Conservation (phyloP, 305 asterid species). For the Solanum hybrid region DNA sequence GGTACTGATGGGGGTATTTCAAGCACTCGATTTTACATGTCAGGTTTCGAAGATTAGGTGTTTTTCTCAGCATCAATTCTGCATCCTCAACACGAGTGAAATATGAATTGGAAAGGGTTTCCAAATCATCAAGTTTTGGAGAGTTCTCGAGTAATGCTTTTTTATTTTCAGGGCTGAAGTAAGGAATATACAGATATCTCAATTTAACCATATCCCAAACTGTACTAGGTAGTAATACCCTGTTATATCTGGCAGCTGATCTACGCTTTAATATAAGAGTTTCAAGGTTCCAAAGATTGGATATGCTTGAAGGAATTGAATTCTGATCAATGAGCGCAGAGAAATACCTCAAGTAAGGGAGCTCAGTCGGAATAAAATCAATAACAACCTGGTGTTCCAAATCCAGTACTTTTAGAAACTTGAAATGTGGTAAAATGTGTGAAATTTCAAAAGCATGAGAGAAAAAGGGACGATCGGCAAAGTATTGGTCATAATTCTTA, state of each 20-base stretch:
- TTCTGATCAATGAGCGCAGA: fast-evolving
- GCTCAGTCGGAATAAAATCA: background rate
- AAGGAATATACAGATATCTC: background rate
- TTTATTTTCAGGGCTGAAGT: background rate
- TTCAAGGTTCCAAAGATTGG: too few relatives aligned
- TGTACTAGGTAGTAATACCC: background rate
- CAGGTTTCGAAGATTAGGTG: too few relatives aligned
- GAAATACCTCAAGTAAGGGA: background rate
- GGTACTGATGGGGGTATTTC: too few relatives aligned
- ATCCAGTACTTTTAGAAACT: background rate
- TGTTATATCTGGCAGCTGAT: too few relatives aligned
- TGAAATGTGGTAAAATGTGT: background rate
- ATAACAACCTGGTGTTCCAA: background rate
- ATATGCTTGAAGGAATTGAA: too few relatives aligned
- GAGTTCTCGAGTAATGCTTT: background rate
- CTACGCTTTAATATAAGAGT: too few relatives aligned
- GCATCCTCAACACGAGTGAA: too few relatives aligned
- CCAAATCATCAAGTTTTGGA: too few relatives aligned
- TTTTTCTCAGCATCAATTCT: too few relatives aligned
- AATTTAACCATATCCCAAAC: background rate
- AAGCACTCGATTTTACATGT: background rate
- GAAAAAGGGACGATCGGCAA: fast-evolving
- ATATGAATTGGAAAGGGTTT: too few relatives aligned
- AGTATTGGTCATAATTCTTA: background rate
- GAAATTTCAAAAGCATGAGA: background rate